Base-by-base conservation (phyloP, 2,329 filamentous ascomycete species). In the Hymenoscyphus salicellus region DNA sequence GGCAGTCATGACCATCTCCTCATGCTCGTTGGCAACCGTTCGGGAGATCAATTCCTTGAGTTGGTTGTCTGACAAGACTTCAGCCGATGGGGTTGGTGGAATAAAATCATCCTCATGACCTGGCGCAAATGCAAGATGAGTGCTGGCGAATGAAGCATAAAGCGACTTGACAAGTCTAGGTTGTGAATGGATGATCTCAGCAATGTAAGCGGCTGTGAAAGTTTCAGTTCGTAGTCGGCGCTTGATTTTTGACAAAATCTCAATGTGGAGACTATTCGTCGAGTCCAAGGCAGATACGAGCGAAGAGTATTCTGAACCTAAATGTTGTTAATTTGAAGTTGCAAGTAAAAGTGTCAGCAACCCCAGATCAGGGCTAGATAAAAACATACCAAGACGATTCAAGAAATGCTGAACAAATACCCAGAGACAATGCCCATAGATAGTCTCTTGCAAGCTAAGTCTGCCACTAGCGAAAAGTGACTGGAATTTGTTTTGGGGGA, bases 351-450 rank as follows among this genome's bases (percentile, higher is more conserved):
- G 16, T 1, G 8, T 33, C 11, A n/a, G n/a, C n/a, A n/a, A n/a
- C n/a, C n/a, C n/a, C n/a, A n/a, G n/a, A n/a, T n/a, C n/a, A n/a
- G n/a, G n/a, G n/a, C n/a, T n/a, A n/a, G n/a, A n/a, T n/a, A n/a
- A n/a, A n/a, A 4, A 52, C 46, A 52, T 52, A 52, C 89, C 94
- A 20, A 99, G 85, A 68, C 95, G 89, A 82, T 99, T 99, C 72
- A 99, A 83, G 84, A 99, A 99, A 79, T 99, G 95, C 75, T 96
- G 93, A 43, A 97, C 90, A 74, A 97, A 99, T 36, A 98, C 93
- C 91, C 94, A 97, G 6, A 96, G 92, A 76, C 92, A 97, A 80
- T 99, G 95, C 32, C 93, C 93, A 76, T 99, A 99, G 73, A 97
- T 93, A 14, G 94, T 93, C 80, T 99, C 95, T 78, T 99, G 95